phyloP scores from a whole-genome alignment of 352 stramenopile species.

The Pythium phragmiticola region DNA sequence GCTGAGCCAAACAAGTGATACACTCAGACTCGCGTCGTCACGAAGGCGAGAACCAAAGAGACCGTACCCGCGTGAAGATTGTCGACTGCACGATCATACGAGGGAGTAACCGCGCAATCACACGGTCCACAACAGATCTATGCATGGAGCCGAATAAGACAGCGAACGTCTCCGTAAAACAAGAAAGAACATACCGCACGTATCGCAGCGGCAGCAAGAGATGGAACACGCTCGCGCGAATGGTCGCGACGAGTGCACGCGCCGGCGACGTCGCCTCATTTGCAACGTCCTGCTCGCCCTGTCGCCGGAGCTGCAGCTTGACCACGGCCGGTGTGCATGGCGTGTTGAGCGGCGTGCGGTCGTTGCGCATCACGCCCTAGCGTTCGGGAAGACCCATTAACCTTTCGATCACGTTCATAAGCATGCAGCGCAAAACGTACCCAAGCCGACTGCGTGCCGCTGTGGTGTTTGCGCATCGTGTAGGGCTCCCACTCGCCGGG shows the following conservation, averaged over 20 bases:
- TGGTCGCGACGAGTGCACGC: constrained; percentile 30
- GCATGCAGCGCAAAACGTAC: constrained; percentile 22
- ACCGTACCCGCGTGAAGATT: constrained; percentile 13
- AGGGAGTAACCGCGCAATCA: constrained; percentile 17
- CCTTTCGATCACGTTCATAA: neutral
- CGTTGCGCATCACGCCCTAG: constrained; percentile 63
- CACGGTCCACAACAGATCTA: constrained; percentile 18
- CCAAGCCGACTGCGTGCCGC: constrained; percentile 44
- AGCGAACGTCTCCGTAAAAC: neutral
- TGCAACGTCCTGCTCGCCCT: constrained; percentile 54
- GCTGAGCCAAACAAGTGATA: constrained; percentile 25
- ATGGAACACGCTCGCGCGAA: constrained; percentile 27
- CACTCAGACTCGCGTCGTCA: neutral
- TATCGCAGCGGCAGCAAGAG: constrained; percentile 54
- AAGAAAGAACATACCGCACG: constrained; percentile 17
- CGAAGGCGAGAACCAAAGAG: neutral
- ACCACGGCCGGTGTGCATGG: constrained; percentile 85
- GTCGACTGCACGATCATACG: constrained; percentile 4
- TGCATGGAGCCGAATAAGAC: neutral
- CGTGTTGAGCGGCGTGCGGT: constrained; percentile 79
- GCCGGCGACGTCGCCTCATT: neutral
- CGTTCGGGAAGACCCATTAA: neutral
- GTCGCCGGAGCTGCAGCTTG: constrained; percentile 68
- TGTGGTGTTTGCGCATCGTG: constrained; percentile 45
- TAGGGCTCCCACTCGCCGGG: constrained; percentile 59